Conservation (phyloP, 2,329 filamentous ascomycete species). For the Emergomyces orientalis region DNA sequence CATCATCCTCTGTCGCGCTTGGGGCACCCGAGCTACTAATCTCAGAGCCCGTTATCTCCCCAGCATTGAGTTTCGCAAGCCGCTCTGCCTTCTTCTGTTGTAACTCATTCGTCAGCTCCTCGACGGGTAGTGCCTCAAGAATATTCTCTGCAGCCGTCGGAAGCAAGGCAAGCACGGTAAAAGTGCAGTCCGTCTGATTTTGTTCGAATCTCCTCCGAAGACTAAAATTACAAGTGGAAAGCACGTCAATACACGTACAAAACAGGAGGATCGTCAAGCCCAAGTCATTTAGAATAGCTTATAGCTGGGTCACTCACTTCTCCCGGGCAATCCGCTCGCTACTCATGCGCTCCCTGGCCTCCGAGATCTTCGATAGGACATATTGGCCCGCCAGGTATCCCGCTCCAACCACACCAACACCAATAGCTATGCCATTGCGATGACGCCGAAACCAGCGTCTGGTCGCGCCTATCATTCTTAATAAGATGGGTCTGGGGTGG, state of each 20-base stretch:
- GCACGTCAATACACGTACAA: not conserved
- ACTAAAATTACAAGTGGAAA: constrained; percentile 40
- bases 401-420: constrained; percentile 75
- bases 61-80: constrained; percentile 48
- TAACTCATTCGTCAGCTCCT: constrained; percentile 84
- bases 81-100: constrained; percentile 83
- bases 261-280: not conserved
- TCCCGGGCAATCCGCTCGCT: constrained; percentile 92
- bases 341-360: constrained; percentile 92
- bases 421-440: constrained; percentile 78
- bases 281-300: not conserved
- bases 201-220: constrained; percentile 93
- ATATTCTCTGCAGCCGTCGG: constrained; percentile 88
- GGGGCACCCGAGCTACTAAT: constrained; percentile 46
- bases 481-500: not conserved
- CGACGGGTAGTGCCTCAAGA: constrained; percentile 77
- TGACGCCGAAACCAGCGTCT: constrained; percentile 90
- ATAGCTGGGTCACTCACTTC: constrained; percentile 55
- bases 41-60: constrained; percentile 50
- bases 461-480: constrained; percentile 57
- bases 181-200: constrained; percentile 98
- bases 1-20: constrained; percentile 74
- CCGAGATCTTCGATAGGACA: constrained; percentile 79
- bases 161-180: constrained; percentile 89
- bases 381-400: constrained; percentile 92